phyloP scores from a whole-genome alignment of 768 basidiomycete species.

The Chalciporus pseudorubinellus region DNA sequence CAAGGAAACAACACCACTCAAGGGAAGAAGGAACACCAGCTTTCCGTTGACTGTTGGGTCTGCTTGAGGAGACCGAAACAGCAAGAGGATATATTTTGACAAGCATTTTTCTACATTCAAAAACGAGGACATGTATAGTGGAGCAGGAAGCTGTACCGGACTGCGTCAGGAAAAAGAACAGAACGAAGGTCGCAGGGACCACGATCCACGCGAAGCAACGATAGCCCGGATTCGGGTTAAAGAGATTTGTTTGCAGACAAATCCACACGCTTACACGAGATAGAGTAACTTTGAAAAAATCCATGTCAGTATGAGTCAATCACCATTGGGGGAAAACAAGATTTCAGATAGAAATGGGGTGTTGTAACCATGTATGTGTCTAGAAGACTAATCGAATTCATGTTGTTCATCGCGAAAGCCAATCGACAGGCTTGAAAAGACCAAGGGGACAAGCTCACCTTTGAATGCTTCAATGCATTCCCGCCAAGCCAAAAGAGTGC shows the following conservation, averaged over 20 bases:
- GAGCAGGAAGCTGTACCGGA: too few species aligned
- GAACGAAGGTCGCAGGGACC: not conserved
- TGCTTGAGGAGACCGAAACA: not conserved
- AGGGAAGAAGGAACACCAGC: not conserved
- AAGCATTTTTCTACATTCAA: not conserved
- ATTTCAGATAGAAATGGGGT: slow-evolving; percentile 21
- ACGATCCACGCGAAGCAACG: not conserved
- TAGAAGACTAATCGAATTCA: slow-evolving; percentile 94
- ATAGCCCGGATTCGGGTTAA: too few species aligned
- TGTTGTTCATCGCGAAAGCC: slow-evolving; percentile 50
- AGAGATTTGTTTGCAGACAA: too few species aligned
- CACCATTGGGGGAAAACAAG: not conserved
- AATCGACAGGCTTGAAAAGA: not conserved
- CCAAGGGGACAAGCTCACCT: slow-evolving; percentile 12
- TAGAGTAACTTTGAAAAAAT: not conserved
- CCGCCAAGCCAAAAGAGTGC: too few species aligned
- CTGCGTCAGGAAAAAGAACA: not conserved
- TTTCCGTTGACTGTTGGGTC: not conserved
- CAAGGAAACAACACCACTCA: too few species aligned
- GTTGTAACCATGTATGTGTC: slow-evolving; percentile 73
- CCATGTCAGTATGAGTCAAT: slow-evolving; percentile 8
- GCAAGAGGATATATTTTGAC: not conserved
- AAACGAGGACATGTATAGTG: not conserved
- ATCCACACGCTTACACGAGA: not conserved
- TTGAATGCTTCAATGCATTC: not conserved